These are phyloP conservation scores for Ramaria rubella DNA, from an alignment of 768 basidiomycete genomes.

Conservation along the genomic window DNA sequence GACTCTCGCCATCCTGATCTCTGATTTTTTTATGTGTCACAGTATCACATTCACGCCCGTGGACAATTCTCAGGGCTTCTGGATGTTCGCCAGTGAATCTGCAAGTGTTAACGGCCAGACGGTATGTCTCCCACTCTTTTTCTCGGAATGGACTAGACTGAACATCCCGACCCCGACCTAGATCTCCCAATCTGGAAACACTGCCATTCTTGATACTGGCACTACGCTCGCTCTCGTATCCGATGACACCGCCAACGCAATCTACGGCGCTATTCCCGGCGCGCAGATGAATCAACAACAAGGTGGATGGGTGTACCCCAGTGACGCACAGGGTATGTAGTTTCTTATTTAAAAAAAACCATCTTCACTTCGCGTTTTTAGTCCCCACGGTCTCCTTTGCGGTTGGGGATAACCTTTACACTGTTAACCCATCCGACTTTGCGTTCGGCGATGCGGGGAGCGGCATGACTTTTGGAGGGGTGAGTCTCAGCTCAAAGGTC, in stretches of 20 bases:
- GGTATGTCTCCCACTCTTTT: conserved; percentile 9
- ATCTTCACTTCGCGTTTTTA: neutral
- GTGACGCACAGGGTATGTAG: conserved; percentile 16
- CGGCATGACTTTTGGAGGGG: conserved; percentile 20
- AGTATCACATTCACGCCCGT: conserved; percentile 7
- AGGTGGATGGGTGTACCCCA: conserved; percentile 34
- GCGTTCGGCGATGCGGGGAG: conserved; percentile 19
- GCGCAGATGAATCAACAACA: conserved; percentile 28
- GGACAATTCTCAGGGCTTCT: conserved; percentile 32
- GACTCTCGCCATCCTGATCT: neutral
- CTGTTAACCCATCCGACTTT: conserved; percentile 20
- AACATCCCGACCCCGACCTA: neutral
- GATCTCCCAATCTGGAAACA: conserved; percentile 22
- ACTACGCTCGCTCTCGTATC: conserved; percentile 27
- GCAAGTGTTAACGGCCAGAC: conserved; percentile 22
- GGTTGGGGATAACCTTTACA: conserved; percentile 28
- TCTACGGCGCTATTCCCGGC: conserved; percentile 32
- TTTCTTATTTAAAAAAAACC: neutral
- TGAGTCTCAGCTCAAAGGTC: conserved; percentile 3
- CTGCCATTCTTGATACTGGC: conserved; percentile 35
- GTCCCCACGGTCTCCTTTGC: conserved; percentile 29
- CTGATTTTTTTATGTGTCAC: neutral
- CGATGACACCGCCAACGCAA: conserved; percentile 26
- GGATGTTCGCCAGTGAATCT: conserved; percentile 29
- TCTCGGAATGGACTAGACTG: neutral